Base-by-base conservation (phyloP, 768 basidiomycete genomes). In the Multifurca ochricompacta region DNA sequence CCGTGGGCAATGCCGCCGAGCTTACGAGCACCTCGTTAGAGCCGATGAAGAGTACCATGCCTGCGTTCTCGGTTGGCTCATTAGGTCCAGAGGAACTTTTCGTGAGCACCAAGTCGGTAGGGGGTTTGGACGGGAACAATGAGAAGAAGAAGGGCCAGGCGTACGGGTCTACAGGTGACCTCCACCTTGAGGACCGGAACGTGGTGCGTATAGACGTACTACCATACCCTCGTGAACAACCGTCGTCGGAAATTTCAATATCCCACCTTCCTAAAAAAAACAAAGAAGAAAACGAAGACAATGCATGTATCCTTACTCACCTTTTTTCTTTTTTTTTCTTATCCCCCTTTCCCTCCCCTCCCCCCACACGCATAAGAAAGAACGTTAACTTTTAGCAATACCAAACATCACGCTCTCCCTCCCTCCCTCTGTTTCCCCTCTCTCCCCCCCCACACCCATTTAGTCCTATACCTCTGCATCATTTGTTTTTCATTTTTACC, bases 201-300 rank as follows among this genome's bases (percentile, higher is more conserved):
- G 56, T 57, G 13, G 56, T 57, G 27, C 56, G 50, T 14, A 57
- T 57, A 4, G 56, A 57, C 27, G 27, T 27, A n/a, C n/a, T 57
- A 16, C 50, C 56, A 6, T 52, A 42, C 34, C 23, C 36, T 2
- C 43, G 25, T 6, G 36, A 56, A 11, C 48, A 39, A 31, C 36
- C 21, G 8, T 35, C 53, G 4, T 43, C 41, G n/a, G 37, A 46
- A 23, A 16, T 36, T 10, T 46, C 30, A 56, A 31, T 32, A 51
- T 31, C 3, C 36, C 40, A 51, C 40, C 3, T 36, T 6, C 10
- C 19, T 13, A 4, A 10, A 39, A 27, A 10, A 40, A 18, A 14
- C 19, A 19, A 48, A 3, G 7, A 28, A 40, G 13, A 9, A 16
- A n/a, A n/a, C n/a, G n/a, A n/a, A n/a, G n/a, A n/a, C n/a, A n/a